These are phyloP conservation scores for Colletotrichum cereale DNA, from an alignment of 2,329 filamentous ascomycete genomes.

Conservation along the genomic window DNA sequence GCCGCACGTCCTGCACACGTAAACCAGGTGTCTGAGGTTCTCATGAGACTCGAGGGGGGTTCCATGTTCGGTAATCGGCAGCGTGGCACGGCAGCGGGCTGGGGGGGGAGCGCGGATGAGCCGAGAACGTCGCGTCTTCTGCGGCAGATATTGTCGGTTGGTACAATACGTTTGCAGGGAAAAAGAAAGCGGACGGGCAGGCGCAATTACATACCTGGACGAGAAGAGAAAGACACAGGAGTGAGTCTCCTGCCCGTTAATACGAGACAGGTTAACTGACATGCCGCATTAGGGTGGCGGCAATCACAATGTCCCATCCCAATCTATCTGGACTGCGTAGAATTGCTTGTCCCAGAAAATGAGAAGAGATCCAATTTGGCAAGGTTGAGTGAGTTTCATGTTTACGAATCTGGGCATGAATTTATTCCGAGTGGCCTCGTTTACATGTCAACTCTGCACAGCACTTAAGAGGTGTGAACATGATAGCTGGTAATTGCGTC, in stretches of 20 bases:
- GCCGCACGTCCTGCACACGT: constrained; percentile 14
- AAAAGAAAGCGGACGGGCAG: background rate
- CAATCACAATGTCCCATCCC: background rate
- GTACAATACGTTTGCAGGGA: background rate
- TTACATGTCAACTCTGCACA: background rate
- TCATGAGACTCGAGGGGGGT: background rate
- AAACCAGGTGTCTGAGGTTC: constrained; percentile 11
- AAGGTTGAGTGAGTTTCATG: too few relatives aligned
- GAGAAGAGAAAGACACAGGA: background rate
- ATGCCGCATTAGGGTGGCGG: background rate
- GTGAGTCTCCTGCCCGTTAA: background rate
- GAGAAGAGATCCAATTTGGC: background rate
- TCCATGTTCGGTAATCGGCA: background rate
- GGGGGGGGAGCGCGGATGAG: too few relatives aligned
- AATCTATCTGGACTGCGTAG: background rate
- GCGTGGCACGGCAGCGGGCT: background rate
- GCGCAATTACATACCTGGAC: background rate
- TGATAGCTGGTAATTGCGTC: background rate
- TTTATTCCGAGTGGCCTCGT: rapidly evolving
- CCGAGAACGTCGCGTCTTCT: background rate
- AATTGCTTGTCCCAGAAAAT: too few relatives aligned
- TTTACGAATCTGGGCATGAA: background rate
- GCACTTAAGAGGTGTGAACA: background rate
- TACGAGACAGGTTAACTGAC: background rate
- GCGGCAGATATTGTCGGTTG: background rate